Percentiles rank a stretch among this genome's conserved stretches.
Conservation (phyloP, 208 protist species). For the Leishmania martiniquensis region DNA sequence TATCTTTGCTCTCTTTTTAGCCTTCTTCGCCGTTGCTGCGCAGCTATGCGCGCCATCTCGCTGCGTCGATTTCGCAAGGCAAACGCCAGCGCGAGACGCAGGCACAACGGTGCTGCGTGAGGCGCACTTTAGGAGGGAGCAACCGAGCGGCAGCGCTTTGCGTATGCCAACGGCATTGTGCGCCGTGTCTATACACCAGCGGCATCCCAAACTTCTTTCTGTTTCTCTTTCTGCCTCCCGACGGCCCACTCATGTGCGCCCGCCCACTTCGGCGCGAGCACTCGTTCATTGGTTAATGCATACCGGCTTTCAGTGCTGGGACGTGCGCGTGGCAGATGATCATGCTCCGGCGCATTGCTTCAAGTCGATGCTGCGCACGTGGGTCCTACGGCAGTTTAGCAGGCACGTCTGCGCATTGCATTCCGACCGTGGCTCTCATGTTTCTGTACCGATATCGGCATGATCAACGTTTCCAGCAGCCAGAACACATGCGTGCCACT, state of each 20-base stretch:
- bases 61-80: neutral
- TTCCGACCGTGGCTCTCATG: neutral
- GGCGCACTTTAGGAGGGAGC: neutral
- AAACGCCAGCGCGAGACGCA: neutral
- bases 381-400: neutral
- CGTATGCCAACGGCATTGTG: neutral
- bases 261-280: neutral
- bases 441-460: neutral
- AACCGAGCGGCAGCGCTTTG: neutral
- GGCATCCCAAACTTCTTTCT: neutral
- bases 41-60: neutral
- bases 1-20: neutral
- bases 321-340: neutral
- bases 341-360: neutral
- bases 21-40: neutral
- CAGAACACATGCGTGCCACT: neutral
- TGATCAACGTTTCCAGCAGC: neutral
- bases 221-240: neutral
- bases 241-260: neutral
- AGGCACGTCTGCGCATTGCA: neutral
- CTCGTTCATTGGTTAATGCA: too few species aligned
- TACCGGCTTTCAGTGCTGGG: neutral
- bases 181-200: neutral
- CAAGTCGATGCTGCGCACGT: neutral
- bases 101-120: neutral